Conservation (phyloP, 2,329 filamentous ascomycete species). For the Claviceps humidiphila region DNA sequence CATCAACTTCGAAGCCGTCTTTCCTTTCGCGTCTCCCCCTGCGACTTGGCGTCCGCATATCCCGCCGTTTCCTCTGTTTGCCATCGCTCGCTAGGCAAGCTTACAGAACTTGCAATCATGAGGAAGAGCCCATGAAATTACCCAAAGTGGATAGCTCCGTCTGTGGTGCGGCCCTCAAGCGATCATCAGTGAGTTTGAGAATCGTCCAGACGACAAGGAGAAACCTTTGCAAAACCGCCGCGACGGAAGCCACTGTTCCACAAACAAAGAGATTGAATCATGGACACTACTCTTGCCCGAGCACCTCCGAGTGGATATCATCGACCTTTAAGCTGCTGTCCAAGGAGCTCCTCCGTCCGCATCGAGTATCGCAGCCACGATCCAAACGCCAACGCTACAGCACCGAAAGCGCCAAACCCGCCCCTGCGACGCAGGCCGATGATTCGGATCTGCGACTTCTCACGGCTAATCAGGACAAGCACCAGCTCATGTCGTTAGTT, state of each 20-base stretch:
- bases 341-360: slow-evolving; percentile 10
- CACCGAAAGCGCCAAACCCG: slow-evolving; percentile 12
- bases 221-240: slow-evolving; percentile 14
- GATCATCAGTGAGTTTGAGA: slow-evolving; percentile 22
- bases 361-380: slow-evolving; percentile 1
- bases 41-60: not conserved
- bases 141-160: slow-evolving; percentile 46
- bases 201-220: slow-evolving; percentile 11
- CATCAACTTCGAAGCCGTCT: not conserved
- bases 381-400: slow-evolving; percentile 13
- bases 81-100: not conserved
- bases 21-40: not conserved
- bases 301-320: slow-evolving; percentile 25
- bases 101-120: slow-evolving; percentile 24
- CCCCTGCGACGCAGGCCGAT: slow-evolving; percentile 5
- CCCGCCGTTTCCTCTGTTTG: not conserved
- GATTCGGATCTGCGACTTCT: slow-evolving; percentile 1
- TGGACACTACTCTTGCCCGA: slow-evolving; percentile 15
- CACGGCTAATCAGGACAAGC: slow-evolving; percentile 13
- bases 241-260: slow-evolving; percentile 8
- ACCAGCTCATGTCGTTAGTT: slow-evolving; percentile 40
- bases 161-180: slow-evolving; percentile 41
- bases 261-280: not conserved
- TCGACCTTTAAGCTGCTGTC: slow-evolving; percentile 26
- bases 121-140: slow-evolving; percentile 47